Base-by-base conservation (phyloP, 129 eudicot species). In the Artemisia annua region DNA sequence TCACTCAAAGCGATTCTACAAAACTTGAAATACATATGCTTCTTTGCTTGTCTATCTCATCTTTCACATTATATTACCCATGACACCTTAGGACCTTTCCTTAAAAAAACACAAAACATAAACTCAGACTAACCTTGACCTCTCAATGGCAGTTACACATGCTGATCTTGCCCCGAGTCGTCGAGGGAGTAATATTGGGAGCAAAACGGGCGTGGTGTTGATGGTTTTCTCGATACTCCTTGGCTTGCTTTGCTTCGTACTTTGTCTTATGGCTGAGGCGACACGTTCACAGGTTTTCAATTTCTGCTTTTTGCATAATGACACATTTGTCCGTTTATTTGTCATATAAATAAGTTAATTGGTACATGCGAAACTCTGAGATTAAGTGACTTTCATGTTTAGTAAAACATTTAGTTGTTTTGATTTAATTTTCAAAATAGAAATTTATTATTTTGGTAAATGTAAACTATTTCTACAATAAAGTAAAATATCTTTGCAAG, bases 1-100 rank as follows among this genome's bases (percentile, higher is more conserved):
- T 94, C 86, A 79, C 78, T 79, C 97, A 94, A 94, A 94, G 97
- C 88, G 74, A 94, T 90, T 81, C 97, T 83, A 69, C 54, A 14
- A 50, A 69, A 48, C 69, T 50, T 52, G 28, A 56, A 32, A 49
- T 53, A 32, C 26, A 35, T 44, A 63, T 62, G n/a, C 54, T 55
- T 46, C n/a, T 67, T 66, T 55, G 18, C 46, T 10, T 68, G 44
- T 22, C 57, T 65, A 44, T 10, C 2, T 32, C 30, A 67, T 66
- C 56, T 46, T 18, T 28, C 43, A 35, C 66, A 71, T 39, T 65
- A 28, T 60, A 61, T 70, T 68, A 19, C 57, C 30, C 63, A 62
- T 32, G 62, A 48, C 32, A 58, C 61, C 61, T 18, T 73, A 62
- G 19, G 39, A 63, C 22, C 26, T 63, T 51, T 15, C 71, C 46